Base-by-base conservation (phyloP, 139 green algal species). In the Pleodorina starrii region DNA sequence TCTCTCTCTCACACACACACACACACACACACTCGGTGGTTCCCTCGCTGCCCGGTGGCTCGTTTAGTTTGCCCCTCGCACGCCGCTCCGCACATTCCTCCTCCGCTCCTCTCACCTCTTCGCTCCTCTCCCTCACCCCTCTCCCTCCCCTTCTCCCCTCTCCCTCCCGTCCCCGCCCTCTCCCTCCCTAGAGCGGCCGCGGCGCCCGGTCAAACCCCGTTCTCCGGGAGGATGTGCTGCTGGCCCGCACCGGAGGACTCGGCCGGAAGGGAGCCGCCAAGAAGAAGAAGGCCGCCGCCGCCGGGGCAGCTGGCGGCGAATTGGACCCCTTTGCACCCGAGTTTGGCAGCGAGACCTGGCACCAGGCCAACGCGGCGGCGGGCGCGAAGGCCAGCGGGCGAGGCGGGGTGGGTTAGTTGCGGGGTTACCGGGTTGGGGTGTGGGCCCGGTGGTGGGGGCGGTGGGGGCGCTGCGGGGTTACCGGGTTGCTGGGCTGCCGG, bases 201-300 rank as follows among this genome's bases (percentile, higher is more conserved):
- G 84, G 32, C n/a, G 86, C 93, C 42, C 79, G 75, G 46, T 91
- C 93, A 43, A 91, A 97, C 48, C 95, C 95, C 19, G 96, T 99
- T 48, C 94, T 99, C 89, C 90, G 96, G 0, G 97, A 99, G 92
- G 97, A 99, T 89, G 91, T 97, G 79, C 92, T 99, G 80, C 89
- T 97, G 91, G 84, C 95, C 74, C 91, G 94, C 66, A 92, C 93
- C 72, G 89, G 78, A 10, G 94, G 93, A 66, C 90, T 27, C 48
- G 72, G 72, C 72, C 25, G 35, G 35, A 11, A 32, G 35, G 2
- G 89, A 63, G 73, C 80, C 77, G 44, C 36, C 50, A 86, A 71
- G 40, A 72, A 90, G 63, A 93, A 91, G 78, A 74, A 88, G 46
- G 44, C 78, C 40, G 71, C 87, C n/a, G 46, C 79, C n/a, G n/a